Evolutionary conservation across 1,139 yeast genomes (phyloP), one percentile per base, ranked within the genome.

Genomic region (Candida neerlandica): DNA sequence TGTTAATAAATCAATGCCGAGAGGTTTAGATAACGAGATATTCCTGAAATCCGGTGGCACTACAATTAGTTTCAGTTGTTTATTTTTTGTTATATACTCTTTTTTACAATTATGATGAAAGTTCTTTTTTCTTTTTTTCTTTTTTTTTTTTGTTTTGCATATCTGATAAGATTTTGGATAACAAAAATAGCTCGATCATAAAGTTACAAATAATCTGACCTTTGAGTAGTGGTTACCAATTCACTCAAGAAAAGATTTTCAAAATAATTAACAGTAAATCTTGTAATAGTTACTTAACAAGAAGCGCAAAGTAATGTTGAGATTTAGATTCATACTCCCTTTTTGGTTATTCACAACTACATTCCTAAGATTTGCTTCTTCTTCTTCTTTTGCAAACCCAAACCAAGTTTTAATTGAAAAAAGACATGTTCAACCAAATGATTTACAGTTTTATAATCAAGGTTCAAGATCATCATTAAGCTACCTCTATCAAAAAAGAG

Each of bases 401-500:
- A 19, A 6, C 9, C 40, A 37, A n/a, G 14, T 12, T 4, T 43
- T 43, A n/a, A 4, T 43, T 21, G 16, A 14, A 7, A 43, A 43
- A 14, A 21, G 45, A 26, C 45, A 43, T 18, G 45, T 43, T 16
- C 34, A 43, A n/a, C 45, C 45, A 4, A 43, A 43, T 18, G 45
- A 43, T 35, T 23, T 43, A 26, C 34, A 43, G n/a, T 43, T 34
- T 27, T 43, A 32, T 26, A 32, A 43, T n/a, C 40, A 43, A 43
- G 45, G 45, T 6, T 34, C 40, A 26, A 33, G 45, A 43, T 43
- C 45, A 3, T 43, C 45, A 12, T 32, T 43, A 26, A 43, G 45
- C 27, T 43, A 43, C 12, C 11, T 43, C 10, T 26, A 43, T 12
- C 33, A 34, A 34, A 43, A 34, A 43, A 34, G 40, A 34, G 41